Evolutionary conservation across 306 rosid species (phyloP).

Genomic region (Vicia villosa): DNA sequence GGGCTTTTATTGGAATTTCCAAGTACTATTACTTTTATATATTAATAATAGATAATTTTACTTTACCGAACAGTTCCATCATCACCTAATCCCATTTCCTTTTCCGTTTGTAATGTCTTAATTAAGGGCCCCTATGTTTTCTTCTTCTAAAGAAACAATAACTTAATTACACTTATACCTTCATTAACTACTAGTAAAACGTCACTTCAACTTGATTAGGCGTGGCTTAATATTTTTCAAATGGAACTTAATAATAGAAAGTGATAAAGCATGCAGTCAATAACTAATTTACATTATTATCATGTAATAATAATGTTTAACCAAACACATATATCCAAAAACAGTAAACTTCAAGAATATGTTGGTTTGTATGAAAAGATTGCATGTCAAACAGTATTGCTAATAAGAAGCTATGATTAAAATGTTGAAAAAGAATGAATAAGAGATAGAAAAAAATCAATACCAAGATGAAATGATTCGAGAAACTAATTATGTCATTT

Average conservation of each 20-base stretch:
- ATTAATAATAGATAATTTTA: too few relatives aligned
- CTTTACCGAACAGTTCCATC: background rate
- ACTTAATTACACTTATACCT: background rate
- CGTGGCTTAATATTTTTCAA: background rate
- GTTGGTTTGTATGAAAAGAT: too few relatives aligned
- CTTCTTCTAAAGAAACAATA: background rate
- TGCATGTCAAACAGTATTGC: constrained; percentile 19
- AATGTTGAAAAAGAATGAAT: constrained; percentile 34
- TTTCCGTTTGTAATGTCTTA: constrained; percentile 6
- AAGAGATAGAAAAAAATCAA: background rate
- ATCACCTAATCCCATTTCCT: background rate
- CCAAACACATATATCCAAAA: constrained; percentile 26
- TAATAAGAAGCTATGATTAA: constrained; percentile 51
- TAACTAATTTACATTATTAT: constrained; percentile 24
- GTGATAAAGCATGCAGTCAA: constrained; percentile 24
- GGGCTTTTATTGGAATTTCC: too few relatives aligned
- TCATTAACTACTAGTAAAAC: background rate
- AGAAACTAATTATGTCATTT: background rate
- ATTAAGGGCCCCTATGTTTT: background rate
- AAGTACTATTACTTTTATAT: too few relatives aligned
- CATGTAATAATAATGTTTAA: constrained; percentile 36
- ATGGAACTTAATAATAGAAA: constrained; percentile 25
- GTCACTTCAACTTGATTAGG: constrained; percentile 3
- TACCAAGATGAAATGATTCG: background rate
- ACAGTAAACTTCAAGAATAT: constrained; percentile 22